phyloP scores from a whole-genome alignment of 257 asterid species.

The Coffea eugenioides region DNA sequence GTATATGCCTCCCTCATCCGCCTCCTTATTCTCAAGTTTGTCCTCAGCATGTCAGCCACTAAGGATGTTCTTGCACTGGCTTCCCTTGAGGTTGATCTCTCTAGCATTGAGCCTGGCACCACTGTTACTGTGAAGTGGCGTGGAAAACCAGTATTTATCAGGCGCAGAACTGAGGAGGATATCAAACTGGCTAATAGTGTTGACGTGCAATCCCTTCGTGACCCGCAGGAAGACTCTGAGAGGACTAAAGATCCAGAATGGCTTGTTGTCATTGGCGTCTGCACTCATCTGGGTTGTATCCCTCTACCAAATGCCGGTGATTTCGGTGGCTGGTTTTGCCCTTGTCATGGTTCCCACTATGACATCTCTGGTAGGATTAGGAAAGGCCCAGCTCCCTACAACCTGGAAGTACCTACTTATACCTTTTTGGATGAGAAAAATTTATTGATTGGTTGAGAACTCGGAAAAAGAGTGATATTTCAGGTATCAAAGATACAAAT shows the following conservation, averaged over 20 bases:
- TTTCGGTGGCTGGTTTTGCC: conserved; percentile 90
- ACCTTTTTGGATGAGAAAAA: conserved; percentile 70
- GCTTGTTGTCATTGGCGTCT: conserved; percentile 78
- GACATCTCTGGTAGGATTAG: conserved; percentile 85
- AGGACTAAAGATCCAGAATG: conserved; percentile 78
- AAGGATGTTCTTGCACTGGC: conserved; percentile 90
- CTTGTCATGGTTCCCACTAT: conserved; percentile 84
- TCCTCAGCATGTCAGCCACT: conserved; percentile 86
- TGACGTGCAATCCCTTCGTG: conserved; percentile 58
- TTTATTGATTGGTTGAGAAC: conserved; percentile 60
- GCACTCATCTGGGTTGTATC: conserved; percentile 83
- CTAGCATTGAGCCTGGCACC: conserved; percentile 77
- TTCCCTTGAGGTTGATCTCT: conserved; percentile 73
- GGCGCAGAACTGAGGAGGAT: conserved; percentile 74
- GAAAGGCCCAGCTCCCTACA: conserved; percentile 73
- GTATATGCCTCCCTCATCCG: conserved; percentile 78
- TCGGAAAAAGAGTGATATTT: background rate
- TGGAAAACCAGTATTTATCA: conserved; percentile 82
- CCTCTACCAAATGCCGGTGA: conserved; percentile 91
- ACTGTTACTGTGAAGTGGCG: conserved; percentile 93
- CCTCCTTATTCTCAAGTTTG: conserved; percentile 73
- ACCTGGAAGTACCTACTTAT: conserved; percentile 78
- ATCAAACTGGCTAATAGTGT: conserved; percentile 69
- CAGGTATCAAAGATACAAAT: background rate
- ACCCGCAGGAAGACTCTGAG: conserved; percentile 72